Evolutionary conservation across 495 filamentous ascomycete species (phyloP), one percentile per base, ranked within the genome.

Genomic region (Sabuloglossum arenarium): DNA sequence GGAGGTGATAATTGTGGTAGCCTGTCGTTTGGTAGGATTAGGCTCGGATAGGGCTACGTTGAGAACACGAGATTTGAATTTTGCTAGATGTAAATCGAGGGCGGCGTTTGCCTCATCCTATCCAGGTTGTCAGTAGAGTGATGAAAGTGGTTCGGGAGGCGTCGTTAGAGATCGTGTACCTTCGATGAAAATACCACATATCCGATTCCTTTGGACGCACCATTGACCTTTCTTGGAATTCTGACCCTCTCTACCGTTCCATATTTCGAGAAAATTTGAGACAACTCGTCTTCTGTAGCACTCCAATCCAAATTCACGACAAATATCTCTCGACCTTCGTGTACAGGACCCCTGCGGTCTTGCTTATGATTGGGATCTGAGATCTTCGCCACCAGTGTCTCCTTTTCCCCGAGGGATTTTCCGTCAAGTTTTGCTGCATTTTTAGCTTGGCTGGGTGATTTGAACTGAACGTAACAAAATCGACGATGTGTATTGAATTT

Each of bases 391-490:
- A 79, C 63, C 6, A 98, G 71, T 58, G 75, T 80, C 55, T 79
- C 78, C 31, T 76, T 75, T 28, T 77, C 73, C 31, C 81, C 85
- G 3, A 87, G 63, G 11, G 74, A 64, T 56, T 75, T 80, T 6
- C 84, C 82, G 64, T 95, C 74, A 34, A 94, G 70, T 29, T 77
- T 68, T 0, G 79, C 84, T 1, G 88, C 86, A 30, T 74, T 74
- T 23, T 75, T 71, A 0, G 87, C 85, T 24, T 77, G 73, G 4
- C 70, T 72, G 1, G 78, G 65, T 32, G 78, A 78, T 39, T 79
- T 73, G 66, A 95, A 96, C 47, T 93, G 85, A 8, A 95, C 73
- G 64, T 98, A 98, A 67, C 87, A 94, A 69, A 98, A 98, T 5
- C 90, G 81, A 30, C 91, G 84, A 61, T 82, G 79, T 6, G 82